phyloP scores from a whole-genome alignment of 176 grass and related monocot species.

The Ensete glaucum region DNA sequence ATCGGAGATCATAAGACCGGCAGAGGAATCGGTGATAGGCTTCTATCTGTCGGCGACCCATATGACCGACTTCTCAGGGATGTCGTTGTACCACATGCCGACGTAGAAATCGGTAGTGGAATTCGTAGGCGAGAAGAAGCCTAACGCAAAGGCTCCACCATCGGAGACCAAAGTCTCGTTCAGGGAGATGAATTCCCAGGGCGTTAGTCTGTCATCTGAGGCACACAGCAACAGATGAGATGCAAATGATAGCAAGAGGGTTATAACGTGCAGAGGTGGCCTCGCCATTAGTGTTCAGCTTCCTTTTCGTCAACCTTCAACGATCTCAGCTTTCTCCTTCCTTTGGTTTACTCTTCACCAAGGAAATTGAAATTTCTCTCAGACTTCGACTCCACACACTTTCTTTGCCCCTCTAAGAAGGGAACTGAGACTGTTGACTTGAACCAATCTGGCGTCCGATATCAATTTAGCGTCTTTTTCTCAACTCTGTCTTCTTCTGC shows the following conservation, averaged over 20 bases:
- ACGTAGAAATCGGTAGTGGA: constrained; percentile 12
- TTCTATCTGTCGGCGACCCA: constrained; percentile 45
- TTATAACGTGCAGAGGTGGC: neutral
- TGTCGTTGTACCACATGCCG: constrained; percentile 34
- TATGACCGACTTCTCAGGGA: constrained; percentile 8
- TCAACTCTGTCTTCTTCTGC: too few relatives aligned
- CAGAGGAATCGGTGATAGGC: constrained; percentile 6
- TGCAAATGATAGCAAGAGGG: neutral
- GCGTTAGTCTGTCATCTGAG: constrained; percentile 24
- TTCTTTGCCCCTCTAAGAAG: too few relatives aligned
- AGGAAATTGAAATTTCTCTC: too few relatives aligned
- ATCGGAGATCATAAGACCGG: constrained; percentile 7
- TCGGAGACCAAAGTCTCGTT: constrained; percentile 22
- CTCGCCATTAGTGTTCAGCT: neutral
- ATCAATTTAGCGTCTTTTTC: too few relatives aligned
- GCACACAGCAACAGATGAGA: constrained; percentile 6
- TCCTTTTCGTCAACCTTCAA: too few relatives aligned
- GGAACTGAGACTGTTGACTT: too few relatives aligned
- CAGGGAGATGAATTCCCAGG: constrained; percentile 11
- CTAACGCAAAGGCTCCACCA: constrained; percentile 24
- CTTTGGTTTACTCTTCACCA: too few relatives aligned
- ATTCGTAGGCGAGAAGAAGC: constrained; percentile 29
- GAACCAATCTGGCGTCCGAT: too few relatives aligned
- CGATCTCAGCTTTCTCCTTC: too few relatives aligned
- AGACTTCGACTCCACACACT: too few relatives aligned